A percentile compares a stretch with the other conserved stretches of the same genome.
These are phyloP conservation scores for Aspergillus neotritici DNA, from an alignment of 2,329 filamentous ascomycete species.

Conservation along the genomic window DNA sequence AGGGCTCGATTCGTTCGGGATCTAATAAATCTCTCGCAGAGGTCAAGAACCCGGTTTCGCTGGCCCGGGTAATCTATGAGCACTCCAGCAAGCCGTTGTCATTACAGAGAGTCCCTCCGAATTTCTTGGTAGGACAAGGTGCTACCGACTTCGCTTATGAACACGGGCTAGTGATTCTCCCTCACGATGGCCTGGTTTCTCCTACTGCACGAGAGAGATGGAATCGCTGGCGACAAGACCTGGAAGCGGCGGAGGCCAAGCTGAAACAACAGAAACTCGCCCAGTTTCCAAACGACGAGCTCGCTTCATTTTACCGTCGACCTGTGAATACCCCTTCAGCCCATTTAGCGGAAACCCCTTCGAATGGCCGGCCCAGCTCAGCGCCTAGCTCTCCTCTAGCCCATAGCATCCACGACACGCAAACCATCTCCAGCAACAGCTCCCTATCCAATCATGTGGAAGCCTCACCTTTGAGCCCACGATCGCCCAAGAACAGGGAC, in stretches of 20 bases:
- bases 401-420: not conserved
- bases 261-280: constrained; percentile 24
- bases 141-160: constrained; percentile 81
- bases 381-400: not conserved
- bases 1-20: not conserved
- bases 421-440: not conserved
- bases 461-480: not conserved
- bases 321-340: constrained; percentile 19
- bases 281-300: constrained; percentile 18
- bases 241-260: constrained; percentile 56
- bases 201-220: constrained; percentile 73
- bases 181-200: constrained; percentile 73
- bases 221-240: constrained; percentile 66
- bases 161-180: constrained; percentile 66
- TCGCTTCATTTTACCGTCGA: constrained; percentile 19
- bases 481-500: constrained; percentile 2
- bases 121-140: constrained; percentile 79
- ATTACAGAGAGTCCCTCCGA: constrained; percentile 83
- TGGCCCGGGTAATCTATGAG: constrained; percentile 79
- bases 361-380: constrained; percentile 5
- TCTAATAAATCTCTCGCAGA: constrained; percentile 14
- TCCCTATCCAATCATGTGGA: constrained; percentile 4
- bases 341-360: constrained; percentile 15
- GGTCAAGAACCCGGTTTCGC: constrained; percentile 83
- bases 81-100: constrained; percentile 70